Conservation (phyloP, 345 rosid genomes). For the Pistacia vera region DNA sequence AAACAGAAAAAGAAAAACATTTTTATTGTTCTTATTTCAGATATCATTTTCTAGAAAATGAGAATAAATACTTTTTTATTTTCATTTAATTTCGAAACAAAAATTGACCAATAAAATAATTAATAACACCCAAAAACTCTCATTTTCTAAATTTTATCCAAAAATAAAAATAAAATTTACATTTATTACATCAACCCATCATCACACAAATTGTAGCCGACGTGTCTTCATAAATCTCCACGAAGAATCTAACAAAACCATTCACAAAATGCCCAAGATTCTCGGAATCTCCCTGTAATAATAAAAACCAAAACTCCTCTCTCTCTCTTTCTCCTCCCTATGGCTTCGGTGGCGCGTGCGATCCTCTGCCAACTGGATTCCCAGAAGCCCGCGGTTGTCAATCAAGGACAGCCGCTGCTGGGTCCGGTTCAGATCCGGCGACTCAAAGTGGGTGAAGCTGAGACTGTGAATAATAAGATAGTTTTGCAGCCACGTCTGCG, state of each 20-base stretch:
- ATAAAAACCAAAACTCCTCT: background rate
- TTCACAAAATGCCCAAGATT: background rate
- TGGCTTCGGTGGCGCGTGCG: slow-evolving; percentile 64
- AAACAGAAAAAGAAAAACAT: too few species aligned
- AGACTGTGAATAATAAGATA: slow-evolving; percentile 53
- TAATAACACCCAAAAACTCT: too few species aligned
- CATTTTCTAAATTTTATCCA: too few species aligned
- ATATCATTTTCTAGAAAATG: too few species aligned
- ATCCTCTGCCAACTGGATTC: slow-evolving; percentile 37
- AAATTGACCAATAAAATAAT: too few species aligned
- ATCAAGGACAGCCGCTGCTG: slow-evolving; percentile 21
- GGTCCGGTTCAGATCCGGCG: slow-evolving; percentile 35
- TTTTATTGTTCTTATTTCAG: too few species aligned
- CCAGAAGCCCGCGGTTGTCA: slow-evolving; percentile 10
- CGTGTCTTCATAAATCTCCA: slow-evolving; percentile 30
- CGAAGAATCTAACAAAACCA: background rate
- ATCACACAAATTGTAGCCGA: background rate
- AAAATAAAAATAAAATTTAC: too few species aligned
- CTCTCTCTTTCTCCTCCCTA: slow-evolving; percentile 6
- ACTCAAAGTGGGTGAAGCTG: slow-evolving; percentile 37
- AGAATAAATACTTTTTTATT: too few species aligned
- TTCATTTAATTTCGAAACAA: too few species aligned
- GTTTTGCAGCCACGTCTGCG: slow-evolving; percentile 83
- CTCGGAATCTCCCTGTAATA: background rate
- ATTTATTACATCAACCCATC: background rate